Conservation (phyloP, 352 stramenopile species). For the Phytophthora megakarya region DNA sequence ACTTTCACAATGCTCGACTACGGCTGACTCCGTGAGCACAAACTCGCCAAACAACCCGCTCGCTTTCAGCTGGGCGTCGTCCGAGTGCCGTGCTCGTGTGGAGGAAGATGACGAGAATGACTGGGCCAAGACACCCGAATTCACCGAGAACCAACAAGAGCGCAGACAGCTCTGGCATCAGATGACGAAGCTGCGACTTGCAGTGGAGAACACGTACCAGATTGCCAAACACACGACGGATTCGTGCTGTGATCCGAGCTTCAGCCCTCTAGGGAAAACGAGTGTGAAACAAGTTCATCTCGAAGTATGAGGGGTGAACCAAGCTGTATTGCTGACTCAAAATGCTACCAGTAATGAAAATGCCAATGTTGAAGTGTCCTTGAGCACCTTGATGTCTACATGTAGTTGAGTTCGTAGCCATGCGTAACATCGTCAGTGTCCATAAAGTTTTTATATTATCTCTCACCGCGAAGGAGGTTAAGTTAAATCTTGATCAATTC, state of each 20-base stretch:
- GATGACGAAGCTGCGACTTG: conserved; percentile 50
- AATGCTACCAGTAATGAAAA: not conserved
- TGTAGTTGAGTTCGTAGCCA: not conserved
- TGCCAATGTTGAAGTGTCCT: conserved; percentile 20
- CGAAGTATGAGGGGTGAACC: conserved; percentile 9
- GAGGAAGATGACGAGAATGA: conserved; percentile 40
- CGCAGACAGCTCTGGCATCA: conserved; percentile 41
- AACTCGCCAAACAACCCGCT: conserved; percentile 30
- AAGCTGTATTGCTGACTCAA: too few relatives aligned
- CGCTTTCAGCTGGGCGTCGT: conserved; percentile 32
- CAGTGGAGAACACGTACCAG: conserved; percentile 53
- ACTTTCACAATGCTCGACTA: conserved; percentile 37
- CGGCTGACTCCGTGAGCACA: conserved; percentile 14
- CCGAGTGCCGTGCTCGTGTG: conserved; percentile 27
- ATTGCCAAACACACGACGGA: conserved; percentile 47
- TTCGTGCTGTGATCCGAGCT: conserved; percentile 30
- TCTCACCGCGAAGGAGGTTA: not conserved
- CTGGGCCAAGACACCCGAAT: conserved; percentile 38
- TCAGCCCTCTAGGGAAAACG: conserved; percentile 22
- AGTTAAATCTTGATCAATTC: conserved; percentile 9
- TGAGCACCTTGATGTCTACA: conserved; percentile 2
- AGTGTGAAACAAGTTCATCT: not conserved
- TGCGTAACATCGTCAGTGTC: too few relatives aligned
- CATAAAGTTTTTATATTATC: not conserved
- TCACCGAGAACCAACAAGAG: conserved; percentile 34